These are phyloP conservation scores for Fraxinus latifolia DNA, from an alignment of 305 asterid species.

Conservation along the genomic window DNA sequence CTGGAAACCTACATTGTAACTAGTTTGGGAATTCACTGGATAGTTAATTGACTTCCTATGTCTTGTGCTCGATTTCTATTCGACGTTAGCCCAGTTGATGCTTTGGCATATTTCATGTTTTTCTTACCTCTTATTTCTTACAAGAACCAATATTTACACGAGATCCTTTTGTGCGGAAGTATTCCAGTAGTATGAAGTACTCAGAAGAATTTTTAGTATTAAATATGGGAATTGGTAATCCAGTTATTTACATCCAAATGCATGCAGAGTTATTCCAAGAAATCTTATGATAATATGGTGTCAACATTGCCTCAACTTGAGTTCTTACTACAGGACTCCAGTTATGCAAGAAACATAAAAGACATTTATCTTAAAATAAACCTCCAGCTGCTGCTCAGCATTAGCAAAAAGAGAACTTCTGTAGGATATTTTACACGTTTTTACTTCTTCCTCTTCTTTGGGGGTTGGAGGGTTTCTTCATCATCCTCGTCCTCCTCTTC, in stretches of 20 bases:
- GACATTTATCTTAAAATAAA: not conserved
- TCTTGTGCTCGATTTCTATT: not conserved
- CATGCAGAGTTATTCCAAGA: not conserved
- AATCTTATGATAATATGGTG: not conserved
- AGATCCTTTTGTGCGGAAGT: not conserved
- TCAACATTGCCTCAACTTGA: not conserved
- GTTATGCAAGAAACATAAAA: not conserved
- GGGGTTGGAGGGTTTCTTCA: slow-evolving; percentile 42
- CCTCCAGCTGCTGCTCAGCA: not conserved
- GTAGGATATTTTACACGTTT: not conserved
- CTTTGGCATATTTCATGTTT: not conserved
- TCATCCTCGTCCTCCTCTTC: slow-evolving; percentile 31
- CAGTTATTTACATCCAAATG: not conserved
- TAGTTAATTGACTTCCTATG: not conserved
- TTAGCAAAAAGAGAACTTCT: not conserved
- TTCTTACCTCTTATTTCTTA: not conserved
- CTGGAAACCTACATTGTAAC: not conserved
- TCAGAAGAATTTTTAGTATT: not conserved
- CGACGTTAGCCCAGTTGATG: not conserved
- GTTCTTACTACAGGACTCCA: not conserved
- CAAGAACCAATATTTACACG: not conserved
- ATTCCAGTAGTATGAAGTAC: not conserved
- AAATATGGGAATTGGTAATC: not conserved
- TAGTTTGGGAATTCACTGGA: not conserved
- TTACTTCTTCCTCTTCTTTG: slow-evolving; percentile 56